These are phyloP conservation scores for Rhizomucor miehei DNA, from an alignment of 371 early-diverging fungal species.

Conservation along the genomic window DNA sequence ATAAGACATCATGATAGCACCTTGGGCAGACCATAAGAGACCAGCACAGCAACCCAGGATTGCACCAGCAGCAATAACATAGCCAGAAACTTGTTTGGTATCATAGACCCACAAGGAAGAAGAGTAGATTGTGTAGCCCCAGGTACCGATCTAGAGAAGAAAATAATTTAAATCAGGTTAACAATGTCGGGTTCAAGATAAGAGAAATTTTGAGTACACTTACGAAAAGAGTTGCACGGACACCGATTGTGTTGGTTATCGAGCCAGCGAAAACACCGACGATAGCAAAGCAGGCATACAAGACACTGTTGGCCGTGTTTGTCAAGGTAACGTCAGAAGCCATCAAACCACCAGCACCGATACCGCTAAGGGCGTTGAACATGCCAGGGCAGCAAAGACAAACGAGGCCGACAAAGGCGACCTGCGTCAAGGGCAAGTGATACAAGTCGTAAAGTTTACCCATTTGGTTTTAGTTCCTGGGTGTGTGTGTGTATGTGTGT, in stretches of 20 bases:
- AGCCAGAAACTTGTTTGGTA: slow-evolving; percentile 26
- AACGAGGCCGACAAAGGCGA: slow-evolving; percentile 71
- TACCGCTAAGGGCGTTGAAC: slow-evolving; percentile 56
- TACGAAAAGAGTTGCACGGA: slow-evolving; percentile 39
- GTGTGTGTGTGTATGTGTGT: too few species aligned
- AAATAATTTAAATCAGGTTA: background rate
- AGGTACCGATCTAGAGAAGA: slow-evolving; percentile 19
- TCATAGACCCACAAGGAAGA: slow-evolving; percentile 46
- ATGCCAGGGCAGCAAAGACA: slow-evolving; percentile 81
- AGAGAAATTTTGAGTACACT: background rate
- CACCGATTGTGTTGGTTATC: slow-evolving; percentile 52
- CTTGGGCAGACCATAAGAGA: slow-evolving; percentile 60
- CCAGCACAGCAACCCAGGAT: slow-evolving; percentile 57
- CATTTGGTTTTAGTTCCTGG: slow-evolving; percentile 4
- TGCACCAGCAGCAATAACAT: slow-evolving; percentile 51
- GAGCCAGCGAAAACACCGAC: slow-evolving; percentile 61
- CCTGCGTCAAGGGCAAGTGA: slow-evolving; percentile 54
- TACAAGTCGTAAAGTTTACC: slow-evolving; percentile 6
- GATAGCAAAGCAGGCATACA: slow-evolving; percentile 62
- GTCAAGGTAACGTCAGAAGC: slow-evolving; percentile 50
- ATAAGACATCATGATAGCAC: slow-evolving; percentile 59
- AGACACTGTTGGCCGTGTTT: slow-evolving; percentile 62
- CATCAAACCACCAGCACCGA: slow-evolving; percentile 48
- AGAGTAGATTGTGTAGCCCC: slow-evolving; percentile 53
- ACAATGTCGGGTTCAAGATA: slow-evolving; percentile 4